These are phyloP conservation scores for cucumber (Cucumis sativus) DNA, from an alignment of 306 rosid genomes.

Conservation along the genomic window Cucumber_9930_V3 NC_026656.2:2788501-2789000, in stretches of 20 bases:
- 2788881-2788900: background rate
- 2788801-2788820: background rate
- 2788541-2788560: background rate
- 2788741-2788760: background rate
- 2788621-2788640: background rate
- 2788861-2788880: background rate
- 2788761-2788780: background rate
- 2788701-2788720: slow-evolving; percentile 7
- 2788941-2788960: background rate
- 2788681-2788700: slow-evolving; percentile 14
- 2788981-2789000: background rate
- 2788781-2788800: background rate
- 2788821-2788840: background rate
- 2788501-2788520: background rate
- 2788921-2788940: background rate
- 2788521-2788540: background rate
- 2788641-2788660: background rate
- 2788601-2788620: background rate
- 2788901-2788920: background rate
- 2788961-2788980: background rate
- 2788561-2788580: background rate
- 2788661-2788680: background rate
- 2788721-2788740: background rate
- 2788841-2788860: background rate
- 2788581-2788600: background rate